Evolutionary conservation across 2,329 filamentous ascomycete species (phyloP).

Genomic region (Exserohilum rostratum): DNA sequence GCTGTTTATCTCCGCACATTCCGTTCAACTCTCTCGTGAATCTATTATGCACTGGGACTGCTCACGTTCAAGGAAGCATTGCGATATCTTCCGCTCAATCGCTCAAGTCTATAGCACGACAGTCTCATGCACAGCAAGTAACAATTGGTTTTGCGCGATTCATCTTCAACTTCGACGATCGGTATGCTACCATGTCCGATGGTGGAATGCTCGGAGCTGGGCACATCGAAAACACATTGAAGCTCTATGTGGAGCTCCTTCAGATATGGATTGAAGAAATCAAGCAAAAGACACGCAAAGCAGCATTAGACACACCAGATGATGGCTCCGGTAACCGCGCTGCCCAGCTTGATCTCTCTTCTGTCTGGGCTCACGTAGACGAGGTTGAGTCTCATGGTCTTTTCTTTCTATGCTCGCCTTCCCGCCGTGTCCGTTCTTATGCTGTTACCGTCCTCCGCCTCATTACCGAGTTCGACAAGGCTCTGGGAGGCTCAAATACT

Average conservation of each 20-base stretch:
- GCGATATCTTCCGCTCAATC: conserved; percentile 91
- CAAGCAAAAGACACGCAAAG: conserved; percentile 79
- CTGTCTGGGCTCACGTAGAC: conserved; percentile 90
- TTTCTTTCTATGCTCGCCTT: conserved; percentile 97
- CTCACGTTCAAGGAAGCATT: conserved; percentile 91
- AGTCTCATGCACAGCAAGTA: conserved; percentile 91
- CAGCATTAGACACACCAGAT: conserved; percentile 63
- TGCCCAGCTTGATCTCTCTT: conserved; percentile 81
- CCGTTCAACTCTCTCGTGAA: conserved; percentile 95
- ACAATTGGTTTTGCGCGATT: conserved; percentile 96
- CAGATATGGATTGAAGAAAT: conserved; percentile 99
- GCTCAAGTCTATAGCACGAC: conserved; percentile 90
- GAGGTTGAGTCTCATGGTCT: conserved; percentile 95
- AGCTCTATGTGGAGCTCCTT: conserved; percentile 89
- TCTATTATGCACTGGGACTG: conserved; percentile 92
- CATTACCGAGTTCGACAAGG: conserved; percentile 91
- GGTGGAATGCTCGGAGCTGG: conserved; percentile 92
- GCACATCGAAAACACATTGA: conserved; percentile 92
- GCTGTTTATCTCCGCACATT: conserved; percentile 89
- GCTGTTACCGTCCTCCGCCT: conserved; percentile 90
- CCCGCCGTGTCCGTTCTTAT: conserved; percentile 83
- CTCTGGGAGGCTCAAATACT: conserved; percentile 78
- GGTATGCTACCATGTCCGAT: conserved; percentile 97
- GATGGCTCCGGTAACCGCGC: conserved; percentile 75
- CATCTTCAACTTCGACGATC: conserved; percentile 98